Conservation (phyloP, 495 filamentous ascomycete genomes). For the Friedmanniomyces endolithicus region DNA sequence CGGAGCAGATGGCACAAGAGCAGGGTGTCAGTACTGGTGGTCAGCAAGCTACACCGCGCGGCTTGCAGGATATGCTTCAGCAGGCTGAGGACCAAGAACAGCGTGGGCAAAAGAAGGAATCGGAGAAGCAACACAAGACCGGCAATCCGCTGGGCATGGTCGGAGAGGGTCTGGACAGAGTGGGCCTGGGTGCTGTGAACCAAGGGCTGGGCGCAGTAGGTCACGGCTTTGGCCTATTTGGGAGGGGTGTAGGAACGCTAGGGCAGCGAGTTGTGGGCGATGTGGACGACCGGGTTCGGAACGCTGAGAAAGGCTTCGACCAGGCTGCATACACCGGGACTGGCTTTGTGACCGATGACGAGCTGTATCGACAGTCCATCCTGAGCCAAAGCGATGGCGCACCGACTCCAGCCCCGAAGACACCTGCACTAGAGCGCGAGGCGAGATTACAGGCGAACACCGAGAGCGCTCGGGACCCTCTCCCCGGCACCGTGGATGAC, state of each 20-base stretch:
- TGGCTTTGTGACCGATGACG: constrained; percentile 17
- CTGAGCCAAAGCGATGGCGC: background rate
- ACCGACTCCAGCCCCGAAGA: constrained; percentile 7
- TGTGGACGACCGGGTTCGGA: constrained; percentile 38
- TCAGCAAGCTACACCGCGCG: constrained; percentile 66
- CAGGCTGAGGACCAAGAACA: constrained; percentile 32
- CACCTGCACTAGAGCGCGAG: constrained; percentile 2
- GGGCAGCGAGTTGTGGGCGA: constrained; percentile 43
- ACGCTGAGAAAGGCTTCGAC: constrained; percentile 12
- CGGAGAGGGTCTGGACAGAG: constrained; percentile 28
- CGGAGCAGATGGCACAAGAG: constrained; percentile 49
- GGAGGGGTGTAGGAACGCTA: constrained; percentile 49
- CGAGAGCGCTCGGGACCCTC: background rate
- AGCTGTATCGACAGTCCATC: constrained; percentile 9
- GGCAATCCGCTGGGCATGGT: constrained; percentile 33
- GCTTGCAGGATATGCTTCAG: constrained; percentile 51
- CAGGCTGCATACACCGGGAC: constrained; percentile 1
- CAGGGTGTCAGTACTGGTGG: constrained; percentile 72
- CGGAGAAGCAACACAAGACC: constrained; percentile 22
- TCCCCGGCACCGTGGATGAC: background rate
- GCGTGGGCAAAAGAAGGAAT: constrained; percentile 24
- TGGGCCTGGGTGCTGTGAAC: constrained; percentile 33
- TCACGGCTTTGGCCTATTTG: constrained; percentile 42
- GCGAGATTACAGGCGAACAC: background rate
- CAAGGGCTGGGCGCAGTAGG: constrained; percentile 23